These are phyloP conservation scores for Colletotrichum liriopes DNA, from an alignment of 2,329 filamentous ascomycete species.

Conservation along the genomic window DNA sequence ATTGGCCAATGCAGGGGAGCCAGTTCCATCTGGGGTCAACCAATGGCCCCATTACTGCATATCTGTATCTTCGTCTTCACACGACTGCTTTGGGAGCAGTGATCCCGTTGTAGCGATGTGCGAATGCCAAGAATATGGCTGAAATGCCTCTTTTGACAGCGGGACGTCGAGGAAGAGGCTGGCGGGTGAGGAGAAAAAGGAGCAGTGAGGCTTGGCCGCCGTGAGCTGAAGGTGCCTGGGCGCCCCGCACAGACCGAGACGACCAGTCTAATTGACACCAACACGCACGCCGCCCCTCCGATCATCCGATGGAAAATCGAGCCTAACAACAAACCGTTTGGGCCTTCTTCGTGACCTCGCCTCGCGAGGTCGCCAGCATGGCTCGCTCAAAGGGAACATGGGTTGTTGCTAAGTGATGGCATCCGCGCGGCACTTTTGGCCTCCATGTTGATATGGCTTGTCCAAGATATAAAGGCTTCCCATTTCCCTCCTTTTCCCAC, in stretches of 20 bases:
- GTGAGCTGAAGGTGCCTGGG: constrained; percentile 3
- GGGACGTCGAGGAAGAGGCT: background rate
- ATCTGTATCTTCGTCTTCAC: background rate
- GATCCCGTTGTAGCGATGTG: background rate
- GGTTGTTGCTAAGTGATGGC: background rate
- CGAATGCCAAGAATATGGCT: too few relatives aligned
- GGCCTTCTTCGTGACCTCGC: background rate
- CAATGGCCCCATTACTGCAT: too few relatives aligned
- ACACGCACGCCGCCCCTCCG: background rate
- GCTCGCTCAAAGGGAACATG: background rate
- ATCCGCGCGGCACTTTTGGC: background rate
- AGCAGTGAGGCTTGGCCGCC: background rate
- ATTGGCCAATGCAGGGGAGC: background rate
- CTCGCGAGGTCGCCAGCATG: background rate
- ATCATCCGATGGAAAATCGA: background rate
- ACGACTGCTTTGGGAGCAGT: background rate
- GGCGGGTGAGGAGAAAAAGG: background rate
- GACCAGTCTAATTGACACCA: constrained; percentile 1
- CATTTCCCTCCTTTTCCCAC: background rate
- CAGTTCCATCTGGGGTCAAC: background rate
- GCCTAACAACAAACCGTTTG: background rate
- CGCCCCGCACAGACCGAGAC: constrained; percentile 3
- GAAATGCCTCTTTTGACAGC: background rate
- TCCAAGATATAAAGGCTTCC: background rate
- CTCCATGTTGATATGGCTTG: background rate